Base-by-base conservation (phyloP, 768 basidiomycete genomes). In the Cytidiella melzeri region DNA sequence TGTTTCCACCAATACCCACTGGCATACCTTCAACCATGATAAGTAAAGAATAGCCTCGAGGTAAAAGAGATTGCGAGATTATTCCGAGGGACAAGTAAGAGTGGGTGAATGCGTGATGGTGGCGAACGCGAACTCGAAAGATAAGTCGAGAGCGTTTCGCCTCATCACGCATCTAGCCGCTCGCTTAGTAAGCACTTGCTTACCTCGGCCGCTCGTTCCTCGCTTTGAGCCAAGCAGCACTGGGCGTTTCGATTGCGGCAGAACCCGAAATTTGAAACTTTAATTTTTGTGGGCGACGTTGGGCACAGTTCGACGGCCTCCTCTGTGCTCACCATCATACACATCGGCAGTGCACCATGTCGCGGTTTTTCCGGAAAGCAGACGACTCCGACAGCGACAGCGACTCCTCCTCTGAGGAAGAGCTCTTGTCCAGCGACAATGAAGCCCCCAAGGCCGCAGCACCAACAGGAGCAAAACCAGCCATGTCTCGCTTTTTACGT, bases 331-430 rank as follows among this genome's bases (percentile, higher is more conserved):
- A 26, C 3, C 21, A 24, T 3, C 24, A 40, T 38, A 23, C 48
- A 26, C 41, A n/a, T n/a, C 30, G 15, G 30, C 12, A 3, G 3
- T 13, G 39, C 24, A 64, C 54, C 47, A 92, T 92, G 88, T 92
- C 90, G 53, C 81, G 89, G 62, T 92, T 93, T 72, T 92, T 92
- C 73, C 83, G 86, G 73, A 79, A 82, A 72, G 87, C 80, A 52
- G 84, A 79, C 66, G 87, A 91, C 65, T 87, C 86, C 44, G 89
- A 91, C 47, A 85, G 82, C 38, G 85, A 88, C 64, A 84, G 83
- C 40, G 87, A 89, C 45, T 86, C 83, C 43, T 67, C 66, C n/a
- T 69, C 69, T 34, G 72, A 73, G 64, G 86, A 89, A 70, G 80
- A 84, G 65, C 70, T 76, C 48, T 80, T 90, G 67, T 80, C 77